Base-by-base conservation (phyloP, 306 rosid genomes). In the Gleditsia sinensis region DNA sequence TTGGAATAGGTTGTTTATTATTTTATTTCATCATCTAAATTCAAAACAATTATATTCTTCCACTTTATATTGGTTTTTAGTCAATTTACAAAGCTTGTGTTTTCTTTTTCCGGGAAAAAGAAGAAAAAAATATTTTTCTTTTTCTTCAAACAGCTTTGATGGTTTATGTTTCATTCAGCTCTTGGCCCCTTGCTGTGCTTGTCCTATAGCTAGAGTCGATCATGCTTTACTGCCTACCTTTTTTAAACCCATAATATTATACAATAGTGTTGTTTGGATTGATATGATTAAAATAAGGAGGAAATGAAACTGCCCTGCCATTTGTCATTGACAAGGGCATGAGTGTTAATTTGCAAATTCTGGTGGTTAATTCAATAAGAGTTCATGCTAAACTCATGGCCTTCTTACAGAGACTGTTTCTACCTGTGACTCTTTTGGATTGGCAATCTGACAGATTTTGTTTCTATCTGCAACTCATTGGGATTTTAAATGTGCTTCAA, bases 381-480 rank as follows among this genome's bases (percentile, higher is more conserved):
- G 11, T 54, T 56, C 75, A 80, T 74, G 83, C 83, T 16, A 53
- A 77, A 48, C 58, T 78, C 65, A 78, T 25, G 83, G 46, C 27
- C 60, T 9, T 33, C 69, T 45, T 32, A 54, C 30, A 43, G 12
- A 0, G 46, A 25, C 49, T 1, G 37, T 63, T 78, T 67, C 32
- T 36, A 8, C 45, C 20, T 48, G 33, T 49, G 72, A 17, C 24
- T 49, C 45, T 2, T 69, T 71, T 17, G 19, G 10, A 27, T 45
- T 17, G 32, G 34, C 30, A 43, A 9, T 74, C 19, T 81, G 50
- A 46, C 28, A 63, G 23, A 25, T 65, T 55, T 48, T 74, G 37
- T 49, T 72, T 68, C 30, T 61, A 61, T 61, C 4, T 48, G 70
- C 25, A 27, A 30, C 28, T n/a, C 54, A 14, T 59, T 21, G 45